phyloP scores from a whole-genome alignment of 768 basidiomycete genomes.

The Rhizopogon vesiculosus region DNA sequence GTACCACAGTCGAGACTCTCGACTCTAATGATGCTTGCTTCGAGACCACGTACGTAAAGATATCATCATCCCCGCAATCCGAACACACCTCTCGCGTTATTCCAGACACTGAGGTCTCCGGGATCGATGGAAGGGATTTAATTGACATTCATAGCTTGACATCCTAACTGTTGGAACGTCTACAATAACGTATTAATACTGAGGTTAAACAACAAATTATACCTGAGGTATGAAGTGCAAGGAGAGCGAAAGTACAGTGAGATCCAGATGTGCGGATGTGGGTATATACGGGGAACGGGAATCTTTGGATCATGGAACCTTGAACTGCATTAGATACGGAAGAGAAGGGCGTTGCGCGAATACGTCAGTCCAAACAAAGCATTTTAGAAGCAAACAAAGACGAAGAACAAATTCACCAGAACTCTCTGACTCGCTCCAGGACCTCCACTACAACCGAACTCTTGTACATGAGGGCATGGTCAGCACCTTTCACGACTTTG shows the following conservation, averaged over 20 bases:
- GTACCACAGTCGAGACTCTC: neutral
- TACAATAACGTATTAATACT: constrained; percentile 26
- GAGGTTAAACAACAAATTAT: constrained; percentile 29
- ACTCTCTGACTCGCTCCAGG: constrained; percentile 62
- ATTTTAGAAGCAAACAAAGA: constrained; percentile 4
- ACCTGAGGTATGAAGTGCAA: constrained; percentile 17
- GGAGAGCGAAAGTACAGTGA: constrained; percentile 26
- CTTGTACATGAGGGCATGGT: constrained; percentile 92
- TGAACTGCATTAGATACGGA: constrained; percentile 4
- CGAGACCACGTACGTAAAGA: neutral
- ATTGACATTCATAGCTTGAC: neutral
- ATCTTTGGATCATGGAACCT: neutral
- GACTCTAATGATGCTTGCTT: neutral
- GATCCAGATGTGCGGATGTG: constrained; percentile 12
- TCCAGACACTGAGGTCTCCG: neutral
- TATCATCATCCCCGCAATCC: constrained; percentile 4
- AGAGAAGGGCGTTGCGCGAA: constrained; percentile 6
- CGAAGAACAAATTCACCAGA: constrained; percentile 34
- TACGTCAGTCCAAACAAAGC: constrained; percentile 13
- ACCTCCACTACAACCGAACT: constrained; percentile 84
- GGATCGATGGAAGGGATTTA: neutral
- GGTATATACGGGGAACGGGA: constrained; percentile 15
- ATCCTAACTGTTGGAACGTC: constrained; percentile 5
- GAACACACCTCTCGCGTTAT: constrained; percentile 1
- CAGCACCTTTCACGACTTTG: constrained; percentile 80